A percentile compares a stretch with the other conserved stretches of the same genome.
Conservation (phyloP, 176 grass and related monocot species). For the Avena atlantica region DNA sequence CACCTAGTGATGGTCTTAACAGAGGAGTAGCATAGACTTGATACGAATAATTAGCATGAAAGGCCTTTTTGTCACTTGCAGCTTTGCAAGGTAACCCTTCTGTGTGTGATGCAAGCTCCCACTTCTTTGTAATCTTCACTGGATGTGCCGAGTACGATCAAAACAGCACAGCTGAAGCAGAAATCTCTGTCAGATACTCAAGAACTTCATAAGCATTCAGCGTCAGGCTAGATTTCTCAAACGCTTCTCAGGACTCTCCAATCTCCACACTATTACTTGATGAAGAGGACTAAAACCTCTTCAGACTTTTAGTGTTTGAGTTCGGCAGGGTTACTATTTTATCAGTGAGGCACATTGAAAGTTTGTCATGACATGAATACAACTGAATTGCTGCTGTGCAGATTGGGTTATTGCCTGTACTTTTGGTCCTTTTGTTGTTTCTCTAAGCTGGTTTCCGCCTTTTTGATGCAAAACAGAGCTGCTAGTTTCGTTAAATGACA, state of each 20-base stretch:
- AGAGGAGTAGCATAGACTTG: slow-evolving; percentile 45
- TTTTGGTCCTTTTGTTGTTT: background rate
- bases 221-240: background rate
- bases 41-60: slow-evolving; percentile 58
- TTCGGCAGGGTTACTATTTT: background rate
- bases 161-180: slow-evolving; percentile 33
- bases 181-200: slow-evolving; percentile 40
- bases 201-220: too few species aligned
- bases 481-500: background rate
- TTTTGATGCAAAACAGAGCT: too few species aligned
- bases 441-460: background rate
- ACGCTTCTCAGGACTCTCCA: background rate
- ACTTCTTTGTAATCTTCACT: slow-evolving; percentile 8
- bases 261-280: background rate
- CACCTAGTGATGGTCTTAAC: slow-evolving; percentile 46
- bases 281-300: background rate
- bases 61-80: slow-evolving; percentile 45
- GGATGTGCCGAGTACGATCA: slow-evolving; percentile 13
- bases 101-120: slow-evolving; percentile 34
- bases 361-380: background rate
- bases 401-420: background rate
- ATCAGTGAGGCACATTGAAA: background rate
- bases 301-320: background rate
- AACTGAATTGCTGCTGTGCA: background rate
- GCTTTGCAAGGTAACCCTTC: background rate